phyloP scores from a whole-genome alignment of 768 basidiomycete genomes.

The Phaeotremella fagi region DNA sequence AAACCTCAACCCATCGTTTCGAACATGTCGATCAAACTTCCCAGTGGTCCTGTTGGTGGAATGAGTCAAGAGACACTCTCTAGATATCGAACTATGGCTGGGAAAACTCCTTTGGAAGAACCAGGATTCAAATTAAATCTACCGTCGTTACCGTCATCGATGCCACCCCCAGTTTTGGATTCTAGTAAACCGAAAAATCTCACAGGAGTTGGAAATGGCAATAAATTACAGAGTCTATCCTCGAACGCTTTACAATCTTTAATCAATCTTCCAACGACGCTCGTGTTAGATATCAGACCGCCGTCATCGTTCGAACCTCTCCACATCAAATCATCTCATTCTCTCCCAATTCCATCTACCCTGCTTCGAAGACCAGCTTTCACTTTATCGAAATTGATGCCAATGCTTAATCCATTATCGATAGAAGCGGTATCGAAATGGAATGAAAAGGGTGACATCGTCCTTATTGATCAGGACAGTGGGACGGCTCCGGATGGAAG shows the following conservation, averaged over 20 bases:
- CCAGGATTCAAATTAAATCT: background rate
- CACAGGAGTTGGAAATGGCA: too few species aligned
- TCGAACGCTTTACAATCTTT: conserved; percentile 8
- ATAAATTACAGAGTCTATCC: conserved; percentile 18
- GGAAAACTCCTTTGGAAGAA: conserved; percentile 7
- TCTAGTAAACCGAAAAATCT: conserved; percentile 2
- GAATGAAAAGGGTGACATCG: conserved; percentile 52
- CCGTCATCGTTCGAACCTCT: conserved; percentile 66
- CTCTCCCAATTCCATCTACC: conserved; percentile 87
- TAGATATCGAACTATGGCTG: conserved; percentile 20
- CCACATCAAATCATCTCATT: conserved; percentile 66
- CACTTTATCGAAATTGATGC: conserved; percentile 67
- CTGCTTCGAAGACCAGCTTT: conserved; percentile 86
- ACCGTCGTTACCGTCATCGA: background rate
- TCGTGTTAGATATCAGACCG: conserved; percentile 84
- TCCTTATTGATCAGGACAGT: conserved; percentile 84
- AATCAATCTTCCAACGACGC: conserved; percentile 37
- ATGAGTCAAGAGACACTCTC: conserved; percentile 27
- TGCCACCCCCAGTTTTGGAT: background rate
- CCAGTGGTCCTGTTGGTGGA: conserved; percentile 4
- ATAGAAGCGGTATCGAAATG: conserved; percentile 22
- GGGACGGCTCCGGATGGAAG: conserved; percentile 56
- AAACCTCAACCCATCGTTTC: background rate
- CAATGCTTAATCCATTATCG: conserved; percentile 66
- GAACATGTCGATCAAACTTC: conserved; percentile 5